Conservation (phyloP, 495 filamentous ascomycete genomes). For the Bacidia gigantensis region DNA sequence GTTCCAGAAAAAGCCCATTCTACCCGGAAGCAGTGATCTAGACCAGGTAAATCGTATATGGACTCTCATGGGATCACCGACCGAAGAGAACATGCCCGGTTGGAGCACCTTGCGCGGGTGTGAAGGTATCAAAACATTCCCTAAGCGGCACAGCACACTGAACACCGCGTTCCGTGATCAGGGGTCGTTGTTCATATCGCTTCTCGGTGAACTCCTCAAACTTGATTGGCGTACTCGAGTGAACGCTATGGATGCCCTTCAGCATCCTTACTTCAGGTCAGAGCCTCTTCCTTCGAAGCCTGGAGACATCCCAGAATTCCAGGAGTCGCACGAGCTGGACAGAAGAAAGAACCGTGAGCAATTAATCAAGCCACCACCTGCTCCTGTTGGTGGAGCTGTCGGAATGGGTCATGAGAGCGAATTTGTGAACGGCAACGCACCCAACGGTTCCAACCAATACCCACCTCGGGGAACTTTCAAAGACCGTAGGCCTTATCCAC, state of each 20-base stretch:
- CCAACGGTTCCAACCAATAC: slow-evolving; percentile 7
- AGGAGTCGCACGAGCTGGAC: slow-evolving; percentile 93
- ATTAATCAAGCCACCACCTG: slow-evolving; percentile 66
- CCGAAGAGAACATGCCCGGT: slow-evolving; percentile 84
- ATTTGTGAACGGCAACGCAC: slow-evolving; percentile 26
- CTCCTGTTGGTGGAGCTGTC: slow-evolving; percentile 76
- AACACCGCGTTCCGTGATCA: slow-evolving; percentile 53
- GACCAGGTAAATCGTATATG: slow-evolving; percentile 90
- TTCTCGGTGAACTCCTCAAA: slow-evolving; percentile 69
- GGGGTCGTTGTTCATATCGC: slow-evolving; percentile 53
- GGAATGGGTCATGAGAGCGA: slow-evolving; percentile 59
- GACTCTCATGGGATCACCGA: slow-evolving; percentile 82
- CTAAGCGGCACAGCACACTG: slow-evolving; percentile 50
- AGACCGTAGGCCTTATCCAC: slow-evolving; percentile 10
- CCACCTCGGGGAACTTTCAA: slow-evolving; percentile 9
- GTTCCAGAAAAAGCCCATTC: slow-evolving; percentile 85
- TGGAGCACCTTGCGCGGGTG: slow-evolving; percentile 71
- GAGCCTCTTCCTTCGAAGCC: slow-evolving; percentile 66
- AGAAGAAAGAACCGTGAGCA: slow-evolving; percentile 74
- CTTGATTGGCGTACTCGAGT: slow-evolving; percentile 80
- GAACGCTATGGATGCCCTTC: slow-evolving; percentile 87
- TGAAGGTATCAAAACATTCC: slow-evolving; percentile 56
- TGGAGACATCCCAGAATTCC: slow-evolving; percentile 71
- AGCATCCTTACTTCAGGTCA: slow-evolving; percentile 81
- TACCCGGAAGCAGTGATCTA: slow-evolving; percentile 74